phyloP scores from a whole-genome alignment of 495 filamentous ascomycete species.

The Xanthoparmelia taractica region DNA sequence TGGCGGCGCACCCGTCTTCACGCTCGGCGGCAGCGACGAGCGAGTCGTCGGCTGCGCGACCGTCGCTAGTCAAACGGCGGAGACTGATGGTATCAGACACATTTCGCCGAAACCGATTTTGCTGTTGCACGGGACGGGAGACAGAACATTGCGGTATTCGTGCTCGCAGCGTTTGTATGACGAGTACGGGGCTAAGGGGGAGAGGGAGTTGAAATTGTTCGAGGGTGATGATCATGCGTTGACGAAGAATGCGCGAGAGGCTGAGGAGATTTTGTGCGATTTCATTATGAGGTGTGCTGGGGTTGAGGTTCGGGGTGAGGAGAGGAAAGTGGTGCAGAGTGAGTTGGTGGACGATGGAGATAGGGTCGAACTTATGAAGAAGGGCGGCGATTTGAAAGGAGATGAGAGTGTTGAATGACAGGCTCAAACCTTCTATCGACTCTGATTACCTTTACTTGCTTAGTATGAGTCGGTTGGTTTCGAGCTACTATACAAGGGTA shows the following conservation, averaged over 20 bases:
- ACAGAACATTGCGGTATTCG: conserved; percentile 28
- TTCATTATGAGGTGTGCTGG: conserved; percentile 32
- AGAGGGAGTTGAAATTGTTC: conserved; percentile 36
- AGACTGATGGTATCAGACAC: conserved; percentile 25
- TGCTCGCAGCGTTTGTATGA: conserved; percentile 36
- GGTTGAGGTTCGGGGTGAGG: conserved; percentile 16
- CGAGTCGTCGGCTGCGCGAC: conserved; percentile 35
- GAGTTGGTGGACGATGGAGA: neutral
- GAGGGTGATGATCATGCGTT: conserved; percentile 39
- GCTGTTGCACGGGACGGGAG: conserved; percentile 36
- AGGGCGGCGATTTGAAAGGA: neutral
- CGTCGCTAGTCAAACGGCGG: conserved; percentile 32
- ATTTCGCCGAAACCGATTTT: conserved; percentile 33
- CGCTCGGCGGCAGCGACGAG: conserved; percentile 30
- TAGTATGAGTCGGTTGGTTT: too few relatives aligned
- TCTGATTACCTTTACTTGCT: too few relatives aligned
- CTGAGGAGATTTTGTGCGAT: conserved; percentile 33
- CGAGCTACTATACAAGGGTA: too few relatives aligned
- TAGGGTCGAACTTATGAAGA: neutral
- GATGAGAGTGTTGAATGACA: neutral
- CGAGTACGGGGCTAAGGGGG: conserved; percentile 31
- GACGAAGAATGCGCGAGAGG: conserved; percentile 29
- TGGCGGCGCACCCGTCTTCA: conserved; percentile 37
- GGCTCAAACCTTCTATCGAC: too few relatives aligned
- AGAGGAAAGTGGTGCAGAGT: neutral